Evolutionary conservation across 371 early-diverging fungal species (phyloP).

Genomic region (Dinochytrium kinnereticum): DNA sequence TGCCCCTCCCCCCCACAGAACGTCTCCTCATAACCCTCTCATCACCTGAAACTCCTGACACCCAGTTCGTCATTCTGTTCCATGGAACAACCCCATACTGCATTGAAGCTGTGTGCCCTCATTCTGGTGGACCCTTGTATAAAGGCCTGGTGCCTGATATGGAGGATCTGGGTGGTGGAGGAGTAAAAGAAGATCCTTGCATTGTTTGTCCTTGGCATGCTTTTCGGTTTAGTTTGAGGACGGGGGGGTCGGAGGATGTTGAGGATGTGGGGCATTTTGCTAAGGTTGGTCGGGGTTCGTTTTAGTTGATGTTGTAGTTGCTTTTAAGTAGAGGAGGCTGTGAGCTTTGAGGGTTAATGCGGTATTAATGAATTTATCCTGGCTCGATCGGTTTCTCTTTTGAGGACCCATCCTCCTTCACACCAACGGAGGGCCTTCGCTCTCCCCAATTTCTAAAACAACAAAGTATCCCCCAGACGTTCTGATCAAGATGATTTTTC

Average conservation of each 20-base stretch:
- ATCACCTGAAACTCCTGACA: not conserved
- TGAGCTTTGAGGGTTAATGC: not conserved
- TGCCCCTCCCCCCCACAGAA: not conserved
- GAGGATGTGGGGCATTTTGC: conserved; percentile 24
- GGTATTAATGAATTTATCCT: not conserved
- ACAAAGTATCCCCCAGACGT: no score
- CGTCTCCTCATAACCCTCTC: not conserved
- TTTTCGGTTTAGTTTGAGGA: conserved; percentile 36
- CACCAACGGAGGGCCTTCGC: no score
- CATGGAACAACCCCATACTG: conserved; percentile 4
- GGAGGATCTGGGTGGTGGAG: conserved; percentile 25
- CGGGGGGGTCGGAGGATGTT: conserved; percentile 29
- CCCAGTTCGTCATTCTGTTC: conserved; percentile 7
- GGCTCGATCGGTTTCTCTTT: no score
- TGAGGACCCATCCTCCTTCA: no score
- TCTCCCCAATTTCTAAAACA: no score
- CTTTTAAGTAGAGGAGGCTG: not conserved
- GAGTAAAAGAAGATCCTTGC: conserved; percentile 2
- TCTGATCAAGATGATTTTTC: no score
- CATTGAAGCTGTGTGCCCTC: conserved; percentile 44
- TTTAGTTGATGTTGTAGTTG: not conserved
- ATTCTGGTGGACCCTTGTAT: conserved; percentile 42
- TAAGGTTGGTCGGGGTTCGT: not conserved
- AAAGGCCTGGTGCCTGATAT: conserved; percentile 40
- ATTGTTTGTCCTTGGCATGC: conserved; percentile 54